Percentiles rank a stretch among this genome's conserved stretches.
phyloP scores from a whole-genome alignment of 1,284 basidiomycete species.

The Papiliotrema flavescens region DNA sequence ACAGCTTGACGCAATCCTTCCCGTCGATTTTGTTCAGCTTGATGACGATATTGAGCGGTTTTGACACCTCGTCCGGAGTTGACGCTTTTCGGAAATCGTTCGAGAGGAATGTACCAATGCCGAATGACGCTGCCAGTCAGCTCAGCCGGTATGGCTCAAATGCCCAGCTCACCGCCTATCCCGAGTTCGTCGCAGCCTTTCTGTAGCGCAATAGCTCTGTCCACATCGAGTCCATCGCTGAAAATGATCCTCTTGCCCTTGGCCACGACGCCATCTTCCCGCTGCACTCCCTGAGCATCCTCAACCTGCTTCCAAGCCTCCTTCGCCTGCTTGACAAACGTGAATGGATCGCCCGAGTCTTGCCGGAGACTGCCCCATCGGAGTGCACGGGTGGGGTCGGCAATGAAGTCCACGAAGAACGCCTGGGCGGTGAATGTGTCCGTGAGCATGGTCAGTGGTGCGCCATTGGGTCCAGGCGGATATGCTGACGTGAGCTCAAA shows the following conservation, averaged over 20 bases:
- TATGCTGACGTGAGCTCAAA: constrained; percentile 54
- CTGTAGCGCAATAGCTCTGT: constrained; percentile 67
- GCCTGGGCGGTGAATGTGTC: constrained; percentile 84
- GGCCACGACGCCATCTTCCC: constrained; percentile 59
- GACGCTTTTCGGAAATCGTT: constrained; percentile 75
- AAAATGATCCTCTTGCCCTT: constrained; percentile 71
- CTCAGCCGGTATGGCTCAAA: not conserved
- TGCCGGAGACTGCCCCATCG: constrained; percentile 82
- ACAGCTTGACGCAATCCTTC: constrained; percentile 80
- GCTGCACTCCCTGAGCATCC: constrained; percentile 36
- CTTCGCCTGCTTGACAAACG: constrained; percentile 69
- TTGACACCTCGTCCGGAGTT: constrained; percentile 61
- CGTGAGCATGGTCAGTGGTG: constrained; percentile 72
- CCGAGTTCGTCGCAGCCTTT: constrained; percentile 69
- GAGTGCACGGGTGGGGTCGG: constrained; percentile 59
- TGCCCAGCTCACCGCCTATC: constrained; percentile 58
- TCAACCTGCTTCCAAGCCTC: constrained; percentile 54
- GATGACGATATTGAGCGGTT: constrained; percentile 87
- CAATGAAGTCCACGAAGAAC: constrained; percentile 73
- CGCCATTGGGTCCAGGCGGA: constrained; percentile 48
- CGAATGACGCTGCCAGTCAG: constrained; percentile 61
- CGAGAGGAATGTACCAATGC: constrained; percentile 85
- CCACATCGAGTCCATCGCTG: constrained; percentile 72
- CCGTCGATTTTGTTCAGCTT: constrained; percentile 74
- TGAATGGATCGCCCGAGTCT: constrained; percentile 82